phyloP scores from a whole-genome alignment of 1,284 basidiomycete genomes.

The Termitomyces sp. region DNA sequence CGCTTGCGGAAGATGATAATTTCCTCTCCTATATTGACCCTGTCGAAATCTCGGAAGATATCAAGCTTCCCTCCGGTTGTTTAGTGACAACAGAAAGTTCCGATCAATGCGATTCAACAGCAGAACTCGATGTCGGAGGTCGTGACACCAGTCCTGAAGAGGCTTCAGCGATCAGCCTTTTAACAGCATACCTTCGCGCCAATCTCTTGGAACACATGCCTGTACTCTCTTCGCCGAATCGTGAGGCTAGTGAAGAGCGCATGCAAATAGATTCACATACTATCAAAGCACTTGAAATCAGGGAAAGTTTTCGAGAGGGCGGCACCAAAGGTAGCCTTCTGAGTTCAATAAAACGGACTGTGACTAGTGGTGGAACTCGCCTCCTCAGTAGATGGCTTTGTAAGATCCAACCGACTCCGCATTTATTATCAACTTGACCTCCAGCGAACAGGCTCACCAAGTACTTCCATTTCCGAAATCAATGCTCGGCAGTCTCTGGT shows the following conservation, averaged over 20 bases:
- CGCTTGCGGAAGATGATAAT: constrained; percentile 47
- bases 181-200: constrained; percentile 65
- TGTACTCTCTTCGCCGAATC: constrained; percentile 51
- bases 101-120: not conserved
- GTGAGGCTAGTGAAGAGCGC: constrained; percentile 50
- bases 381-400: constrained; percentile 74
- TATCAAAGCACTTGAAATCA: constrained; percentile 83
- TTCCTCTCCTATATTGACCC: constrained; percentile 37
- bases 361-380: constrained; percentile 77
- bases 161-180: constrained; percentile 55
- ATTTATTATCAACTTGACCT: constrained; percentile 3
- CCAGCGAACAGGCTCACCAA: constrained; percentile 68
- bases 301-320: constrained; percentile 73
- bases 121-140: not conserved
- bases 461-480: constrained; percentile 72
- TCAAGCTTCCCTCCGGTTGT: not conserved
- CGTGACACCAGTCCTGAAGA: constrained; percentile 36
- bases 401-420: constrained; percentile 30
- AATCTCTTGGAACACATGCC: constrained; percentile 83
- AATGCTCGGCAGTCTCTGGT: constrained; percentile 75
- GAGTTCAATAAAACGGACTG: constrained; percentile 73
- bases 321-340: constrained; percentile 73
- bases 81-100: not conserved
- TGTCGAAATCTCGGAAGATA: not conserved
- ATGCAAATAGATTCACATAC: constrained; percentile 94